These are phyloP conservation scores for Phytophthora ramorum DNA, from an alignment of 352 stramenopile species.

Conservation along the genomic window DNA sequence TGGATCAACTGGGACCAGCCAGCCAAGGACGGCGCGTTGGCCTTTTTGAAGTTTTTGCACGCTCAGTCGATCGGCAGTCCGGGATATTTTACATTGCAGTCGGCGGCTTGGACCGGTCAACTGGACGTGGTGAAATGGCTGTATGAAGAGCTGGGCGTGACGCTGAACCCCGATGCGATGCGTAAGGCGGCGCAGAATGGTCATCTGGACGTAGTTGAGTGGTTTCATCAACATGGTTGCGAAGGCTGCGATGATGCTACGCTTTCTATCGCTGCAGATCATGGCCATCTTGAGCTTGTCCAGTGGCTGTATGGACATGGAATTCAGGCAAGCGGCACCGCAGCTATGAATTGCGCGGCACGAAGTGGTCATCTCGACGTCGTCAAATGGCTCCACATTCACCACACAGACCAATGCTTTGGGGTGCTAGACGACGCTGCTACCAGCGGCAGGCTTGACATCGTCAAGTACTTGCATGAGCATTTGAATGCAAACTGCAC, in stretches of 20 bases:
- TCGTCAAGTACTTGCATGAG: slow-evolving; percentile 21
- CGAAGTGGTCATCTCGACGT: slow-evolving; percentile 28
- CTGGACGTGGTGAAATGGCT: slow-evolving; percentile 35
- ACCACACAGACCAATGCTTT: not conserved
- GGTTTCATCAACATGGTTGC: slow-evolving; percentile 28
- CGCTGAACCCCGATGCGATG: slow-evolving; percentile 21
- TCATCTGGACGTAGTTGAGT: slow-evolving; percentile 28
- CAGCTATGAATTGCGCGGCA: slow-evolving; percentile 24
- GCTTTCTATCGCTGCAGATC: slow-evolving; percentile 17
- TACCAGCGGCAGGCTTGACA: slow-evolving; percentile 13
- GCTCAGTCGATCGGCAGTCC: slow-evolving; percentile 14
- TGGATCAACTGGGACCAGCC: slow-evolving; percentile 31
- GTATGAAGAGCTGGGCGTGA: slow-evolving; percentile 6
- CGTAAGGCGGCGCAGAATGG: slow-evolving; percentile 26
- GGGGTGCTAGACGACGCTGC: slow-evolving; percentile 28
- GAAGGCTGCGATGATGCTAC: slow-evolving; percentile 20
- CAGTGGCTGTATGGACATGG: slow-evolving; percentile 28
- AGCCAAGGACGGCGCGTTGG: slow-evolving; percentile 23
- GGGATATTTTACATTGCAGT: slow-evolving; percentile 24
- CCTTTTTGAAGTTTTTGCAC: slow-evolving; percentile 31
- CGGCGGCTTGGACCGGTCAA: slow-evolving; percentile 25
- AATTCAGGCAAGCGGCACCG: slow-evolving; percentile 5
- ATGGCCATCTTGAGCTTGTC: slow-evolving; percentile 25
- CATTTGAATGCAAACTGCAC: slow-evolving; percentile 5
- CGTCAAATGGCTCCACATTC: slow-evolving; percentile 30